Evolutionary conservation across 495 filamentous ascomycete species (phyloP).

Genomic region (Trichoderma orchidacearum): DNA sequence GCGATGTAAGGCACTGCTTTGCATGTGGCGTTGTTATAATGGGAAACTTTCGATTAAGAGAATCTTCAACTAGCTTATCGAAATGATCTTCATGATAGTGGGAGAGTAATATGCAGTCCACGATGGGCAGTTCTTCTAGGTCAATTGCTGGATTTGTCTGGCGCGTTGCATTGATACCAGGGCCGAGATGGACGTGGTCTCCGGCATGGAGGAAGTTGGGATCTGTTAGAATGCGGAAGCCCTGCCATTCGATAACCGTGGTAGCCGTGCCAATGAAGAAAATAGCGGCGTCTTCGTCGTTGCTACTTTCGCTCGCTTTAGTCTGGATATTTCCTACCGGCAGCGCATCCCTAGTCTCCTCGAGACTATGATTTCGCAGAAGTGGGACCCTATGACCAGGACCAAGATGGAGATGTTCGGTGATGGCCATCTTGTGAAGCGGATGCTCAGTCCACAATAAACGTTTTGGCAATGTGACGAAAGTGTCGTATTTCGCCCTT

Average conservation of each 20-base stretch:
- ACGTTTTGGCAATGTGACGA: too few species aligned
- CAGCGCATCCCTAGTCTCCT: too few species aligned
- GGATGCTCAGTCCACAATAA: too few species aligned
- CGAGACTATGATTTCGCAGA: too few species aligned
- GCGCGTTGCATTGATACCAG: conserved; percentile 40
- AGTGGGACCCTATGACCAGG: too few species aligned
- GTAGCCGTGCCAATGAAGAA: conserved; percentile 57
- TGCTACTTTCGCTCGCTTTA: too few species aligned
- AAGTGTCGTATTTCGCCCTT: too few species aligned
- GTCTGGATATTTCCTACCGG: too few species aligned
- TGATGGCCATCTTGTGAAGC: too few species aligned
- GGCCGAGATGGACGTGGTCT: conserved; percentile 54
- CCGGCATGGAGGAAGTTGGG: conserved; percentile 60
- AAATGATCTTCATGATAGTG: conserved; percentile 61
- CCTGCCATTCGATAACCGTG: conserved; percentile 49
- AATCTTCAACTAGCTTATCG: conserved; percentile 45
- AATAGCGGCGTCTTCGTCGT: conserved; percentile 12
- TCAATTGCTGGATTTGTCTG: conserved; percentile 47
- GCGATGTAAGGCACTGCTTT: conserved; percentile 31
- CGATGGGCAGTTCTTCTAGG: conserved; percentile 42
- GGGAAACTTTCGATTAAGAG: conserved; percentile 40
- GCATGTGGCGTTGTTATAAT: conserved; percentile 58
- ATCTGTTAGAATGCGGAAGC: conserved; percentile 52
- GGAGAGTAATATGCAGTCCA: conserved; percentile 48
- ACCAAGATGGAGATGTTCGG: too few species aligned